Base-by-base conservation (phyloP, 768 basidiomycete species). In the Kwoniella bestiolae region DNA sequence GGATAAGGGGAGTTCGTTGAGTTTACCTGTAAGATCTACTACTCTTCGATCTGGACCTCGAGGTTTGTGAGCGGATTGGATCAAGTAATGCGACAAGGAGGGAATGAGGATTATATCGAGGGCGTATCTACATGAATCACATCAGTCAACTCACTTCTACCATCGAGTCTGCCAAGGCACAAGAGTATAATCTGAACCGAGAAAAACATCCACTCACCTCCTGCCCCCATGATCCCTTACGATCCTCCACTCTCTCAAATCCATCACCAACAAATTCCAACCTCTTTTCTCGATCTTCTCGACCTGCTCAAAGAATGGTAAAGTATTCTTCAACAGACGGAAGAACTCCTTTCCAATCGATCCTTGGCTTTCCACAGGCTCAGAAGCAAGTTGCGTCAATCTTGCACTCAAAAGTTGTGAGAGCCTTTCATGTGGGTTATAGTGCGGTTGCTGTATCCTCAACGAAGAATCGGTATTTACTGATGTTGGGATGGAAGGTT, bases 291-390 rank as follows among this genome's bases (percentile, higher is more conserved):
- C 21, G 45, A 73, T 25, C 4, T 5, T 12, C 65, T 92, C 89
- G 8, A 92, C 83, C 75, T 89, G 89, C 6, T 86, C 84, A 7
- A 88, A 88, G 50, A 94, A 86, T 0, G 92, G 90, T 5, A 94
- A 82, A 0, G 91, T 92, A 67, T 35, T 46, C 18, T 23, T 45
- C 21, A 38, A 60, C 62, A 69, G 44, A 71, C 74, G 38, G 32
- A 79, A 67, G 31, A 77, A 75, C 16, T 66, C 55, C 46, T 59
- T 59, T 2, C 70, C 75, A 12, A 74, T 62, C 18, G 44, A 34
- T 3, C 63, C 66, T 26, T 59, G 64, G 8, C 32, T 34, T 46
- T 29, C 53, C 16, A 46, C 11, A 25, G 38, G 26, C 31, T 31
- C 50, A 18, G 53, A 16, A 38, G 67, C 31, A 6, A 90, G 88